phyloP scores from a whole-genome alignment of 2,329 filamentous ascomycete species.

The Trichoderma breve region DNA sequence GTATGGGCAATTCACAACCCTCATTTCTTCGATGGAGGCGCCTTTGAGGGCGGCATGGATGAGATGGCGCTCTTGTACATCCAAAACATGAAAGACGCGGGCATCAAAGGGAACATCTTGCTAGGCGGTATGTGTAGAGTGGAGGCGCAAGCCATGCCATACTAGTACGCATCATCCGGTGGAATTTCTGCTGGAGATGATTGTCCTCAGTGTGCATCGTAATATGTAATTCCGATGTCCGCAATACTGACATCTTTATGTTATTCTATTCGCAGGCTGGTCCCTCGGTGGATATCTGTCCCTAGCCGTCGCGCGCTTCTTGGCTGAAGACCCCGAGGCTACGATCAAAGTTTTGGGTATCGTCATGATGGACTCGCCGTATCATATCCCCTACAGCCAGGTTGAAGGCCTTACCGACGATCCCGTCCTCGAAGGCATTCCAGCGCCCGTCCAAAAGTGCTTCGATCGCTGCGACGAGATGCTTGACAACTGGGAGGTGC shows the following conservation, averaged over 20 bases:
- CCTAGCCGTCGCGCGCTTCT: slow-evolving; percentile 27
- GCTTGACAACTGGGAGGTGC: slow-evolving; percentile 31
- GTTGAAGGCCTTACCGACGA: slow-evolving; percentile 22
- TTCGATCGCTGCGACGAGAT: slow-evolving; percentile 34
- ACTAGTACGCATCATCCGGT: neutral
- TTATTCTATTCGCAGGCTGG: slow-evolving; percentile 26
- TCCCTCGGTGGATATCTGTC: slow-evolving; percentile 33
- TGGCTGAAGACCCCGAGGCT: slow-evolving; percentile 26
- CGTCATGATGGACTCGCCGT: slow-evolving; percentile 32
- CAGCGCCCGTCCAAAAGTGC: slow-evolving; percentile 29
- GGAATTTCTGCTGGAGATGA: neutral
- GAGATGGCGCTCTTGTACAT: slow-evolving; percentile 33
- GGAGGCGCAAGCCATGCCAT: neutral
- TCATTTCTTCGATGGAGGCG: slow-evolving; percentile 27
- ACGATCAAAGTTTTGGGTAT: slow-evolving; percentile 29
- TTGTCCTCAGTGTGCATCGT: neutral
- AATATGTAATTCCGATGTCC: neutral
- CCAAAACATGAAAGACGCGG: slow-evolving; percentile 25
- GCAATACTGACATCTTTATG: neutral
- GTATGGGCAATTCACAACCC: slow-evolving; percentile 35
- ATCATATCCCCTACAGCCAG: slow-evolving; percentile 27
- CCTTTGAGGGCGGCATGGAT: slow-evolving; percentile 31
- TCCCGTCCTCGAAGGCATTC: slow-evolving; percentile 25
- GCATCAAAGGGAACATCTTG: slow-evolving; percentile 28
- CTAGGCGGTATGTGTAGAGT: slow-evolving; percentile 28